A percentile compares a stretch with the other conserved stretches of the same genome.
phyloP scores from a whole-genome alignment of 345 rosid genomes.

The Clarkia xantiana region DNA sequence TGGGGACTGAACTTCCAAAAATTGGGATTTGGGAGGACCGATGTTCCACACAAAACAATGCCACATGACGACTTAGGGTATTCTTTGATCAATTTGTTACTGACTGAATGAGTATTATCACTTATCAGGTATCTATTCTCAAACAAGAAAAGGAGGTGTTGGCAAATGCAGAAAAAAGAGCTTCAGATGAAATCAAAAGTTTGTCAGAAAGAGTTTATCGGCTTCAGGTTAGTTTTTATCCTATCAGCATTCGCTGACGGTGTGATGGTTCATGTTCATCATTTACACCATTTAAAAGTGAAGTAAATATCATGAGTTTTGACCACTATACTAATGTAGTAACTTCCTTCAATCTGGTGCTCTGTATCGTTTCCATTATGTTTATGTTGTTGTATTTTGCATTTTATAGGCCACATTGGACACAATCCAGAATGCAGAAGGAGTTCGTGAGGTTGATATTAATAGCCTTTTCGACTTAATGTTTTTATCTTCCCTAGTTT shows the following conservation, averaged over 20 bases:
- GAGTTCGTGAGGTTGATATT: constrained; percentile 62
- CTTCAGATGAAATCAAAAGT: constrained; percentile 70
- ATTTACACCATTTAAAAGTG: too few species aligned
- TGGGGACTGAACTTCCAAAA: too few species aligned
- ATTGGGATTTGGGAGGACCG: too few species aligned
- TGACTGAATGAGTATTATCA: too few species aligned
- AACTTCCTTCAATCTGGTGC: neutral
- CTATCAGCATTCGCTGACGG: neutral
- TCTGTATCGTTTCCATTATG: neutral
- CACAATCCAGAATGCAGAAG: constrained; percentile 72
- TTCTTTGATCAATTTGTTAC: too few species aligned
- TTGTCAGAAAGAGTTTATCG: constrained; percentile 73
- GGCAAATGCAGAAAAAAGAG: constrained; percentile 81
- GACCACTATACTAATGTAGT: too few species aligned
- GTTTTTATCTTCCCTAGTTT: neutral
- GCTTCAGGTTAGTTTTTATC: constrained; percentile 43
- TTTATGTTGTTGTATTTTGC: constrained; percentile 10
- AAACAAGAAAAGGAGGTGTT: constrained; percentile 70
- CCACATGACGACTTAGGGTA: too few species aligned
- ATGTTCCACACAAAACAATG: too few species aligned
- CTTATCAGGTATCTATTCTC: constrained; percentile 57
- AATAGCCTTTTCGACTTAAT: neutral
- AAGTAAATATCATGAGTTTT: too few species aligned
- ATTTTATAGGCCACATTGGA: constrained; percentile 94
- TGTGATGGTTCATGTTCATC: too few species aligned